These are phyloP conservation scores for Terana coerulea DNA, from an alignment of 768 basidiomycete species.

Conservation along the genomic window DNA sequence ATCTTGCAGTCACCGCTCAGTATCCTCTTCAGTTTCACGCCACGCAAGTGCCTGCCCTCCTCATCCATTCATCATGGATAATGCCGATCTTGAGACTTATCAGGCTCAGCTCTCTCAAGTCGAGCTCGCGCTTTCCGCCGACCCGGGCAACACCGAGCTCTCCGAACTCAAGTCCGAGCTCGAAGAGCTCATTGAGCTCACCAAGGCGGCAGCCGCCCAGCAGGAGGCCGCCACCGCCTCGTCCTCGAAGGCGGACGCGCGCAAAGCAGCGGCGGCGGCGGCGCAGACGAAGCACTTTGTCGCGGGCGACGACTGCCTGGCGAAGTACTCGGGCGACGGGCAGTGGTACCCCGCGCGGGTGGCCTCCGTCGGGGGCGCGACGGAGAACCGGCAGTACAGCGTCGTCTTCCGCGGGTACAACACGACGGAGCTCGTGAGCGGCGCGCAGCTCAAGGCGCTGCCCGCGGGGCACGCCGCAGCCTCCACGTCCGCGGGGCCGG, in stretches of 20 bases:
- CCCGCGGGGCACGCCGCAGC: constrained; percentile 49
- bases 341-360: constrained; percentile 88
- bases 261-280: constrained; percentile 48
- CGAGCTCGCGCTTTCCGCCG: constrained; percentile 70
- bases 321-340: constrained; percentile 82
- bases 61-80: constrained; percentile 37
- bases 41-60: background rate
- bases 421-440: constrained; percentile 80
- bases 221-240: constrained; percentile 60
- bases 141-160: constrained; percentile 73
- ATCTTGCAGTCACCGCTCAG: too few relatives aligned
- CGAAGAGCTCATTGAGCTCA: constrained; percentile 78
- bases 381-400: constrained; percentile 81
- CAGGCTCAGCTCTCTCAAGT: constrained; percentile 90
- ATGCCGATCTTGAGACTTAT: constrained; percentile 82
- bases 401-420: constrained; percentile 92
- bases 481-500: constrained; percentile 30
- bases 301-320: constrained; percentile 83
- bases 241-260: constrained; percentile 50
- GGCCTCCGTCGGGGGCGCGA: constrained; percentile 76
- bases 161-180: constrained; percentile 72
- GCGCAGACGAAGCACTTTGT: constrained; percentile 55
- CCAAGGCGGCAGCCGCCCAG: constrained; percentile 68
- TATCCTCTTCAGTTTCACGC: background rate
- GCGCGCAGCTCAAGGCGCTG: constrained; percentile 64